phyloP scores from a whole-genome alignment of 257 asterid species.

The Echites panduratus region DNA sequence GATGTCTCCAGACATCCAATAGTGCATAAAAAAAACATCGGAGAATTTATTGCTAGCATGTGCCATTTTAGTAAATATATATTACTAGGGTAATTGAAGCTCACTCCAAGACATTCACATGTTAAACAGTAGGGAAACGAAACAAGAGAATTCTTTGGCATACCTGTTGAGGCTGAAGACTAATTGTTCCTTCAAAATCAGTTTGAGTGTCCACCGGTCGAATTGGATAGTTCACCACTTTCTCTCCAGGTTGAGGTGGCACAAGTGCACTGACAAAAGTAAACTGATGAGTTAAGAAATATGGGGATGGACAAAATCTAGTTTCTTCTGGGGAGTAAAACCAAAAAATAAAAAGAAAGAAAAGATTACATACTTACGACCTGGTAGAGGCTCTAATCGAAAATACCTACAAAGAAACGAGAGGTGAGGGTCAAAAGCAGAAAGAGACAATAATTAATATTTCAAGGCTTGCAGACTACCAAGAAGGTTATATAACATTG shows the following conservation, averaged over 20 bases:
- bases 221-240: slow-evolving; percentile 79
- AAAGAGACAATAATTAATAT: neutral
- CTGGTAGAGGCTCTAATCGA: slow-evolving; percentile 91
- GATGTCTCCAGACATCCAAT: neutral
- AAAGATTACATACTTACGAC: slow-evolving; percentile 71
- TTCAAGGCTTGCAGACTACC: neutral
- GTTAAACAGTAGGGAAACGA: slow-evolving; percentile 10
- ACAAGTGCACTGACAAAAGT: slow-evolving; percentile 59
- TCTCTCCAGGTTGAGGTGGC: slow-evolving; percentile 91
- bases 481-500: neutral
- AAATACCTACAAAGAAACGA: slow-evolving; percentile 58
- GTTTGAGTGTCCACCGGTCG: slow-evolving; percentile 91
- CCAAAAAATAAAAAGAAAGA: neutral
- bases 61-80: neutral
- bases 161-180: slow-evolving; percentile 94
- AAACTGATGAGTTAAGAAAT: slow-evolving; percentile 14
- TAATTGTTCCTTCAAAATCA: slow-evolving; percentile 93
- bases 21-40: neutral
- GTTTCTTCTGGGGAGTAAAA: neutral
- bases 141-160: slow-evolving; percentile 22
- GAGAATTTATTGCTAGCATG: neutral
- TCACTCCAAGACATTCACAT: slow-evolving; percentile 9
- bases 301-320: neutral
- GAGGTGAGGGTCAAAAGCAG: neutral
- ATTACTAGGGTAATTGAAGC: neutral